Conservation (phyloP, 139 green algal genomes). For the Trebouxia sp. region DNA sequence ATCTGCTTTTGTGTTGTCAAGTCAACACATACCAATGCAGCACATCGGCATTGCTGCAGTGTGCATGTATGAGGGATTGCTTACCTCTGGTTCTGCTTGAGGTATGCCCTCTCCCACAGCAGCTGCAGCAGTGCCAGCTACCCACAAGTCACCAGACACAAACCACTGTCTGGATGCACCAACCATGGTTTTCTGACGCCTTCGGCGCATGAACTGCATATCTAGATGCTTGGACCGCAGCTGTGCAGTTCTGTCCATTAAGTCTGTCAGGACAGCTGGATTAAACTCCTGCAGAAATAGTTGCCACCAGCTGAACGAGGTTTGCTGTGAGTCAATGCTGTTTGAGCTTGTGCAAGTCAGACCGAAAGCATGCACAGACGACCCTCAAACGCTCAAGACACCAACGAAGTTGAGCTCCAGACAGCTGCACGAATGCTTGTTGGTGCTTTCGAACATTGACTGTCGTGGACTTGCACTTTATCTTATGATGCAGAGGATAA, state of each 20-base stretch:
- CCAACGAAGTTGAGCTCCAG: too few species aligned
- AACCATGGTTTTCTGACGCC: not conserved
- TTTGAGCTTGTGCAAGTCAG: not conserved
- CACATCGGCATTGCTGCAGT: too few species aligned
- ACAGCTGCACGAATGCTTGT: too few species aligned
- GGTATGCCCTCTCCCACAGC: not conserved
- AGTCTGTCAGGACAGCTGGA: not conserved
- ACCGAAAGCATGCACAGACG: too few species aligned
- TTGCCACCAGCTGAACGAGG: not conserved
- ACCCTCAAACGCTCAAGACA: too few species aligned
- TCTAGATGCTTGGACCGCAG: conserved; percentile 22
- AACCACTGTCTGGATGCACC: conserved; percentile 57
- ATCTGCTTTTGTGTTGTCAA: too few species aligned
- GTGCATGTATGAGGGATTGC: not conserved
- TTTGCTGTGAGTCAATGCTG: not conserved
- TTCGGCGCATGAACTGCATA: conserved; percentile 6
- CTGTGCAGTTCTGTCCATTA: conserved; percentile 4
- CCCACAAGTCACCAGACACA: conserved; percentile 62
- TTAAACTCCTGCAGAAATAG: conserved; percentile 10
- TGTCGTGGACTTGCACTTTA: too few species aligned
- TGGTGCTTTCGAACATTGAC: too few species aligned
- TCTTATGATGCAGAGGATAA: too few species aligned
- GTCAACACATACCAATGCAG: too few species aligned
- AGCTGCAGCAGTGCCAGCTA: conserved; percentile 50
- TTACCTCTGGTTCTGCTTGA: not conserved